phyloP scores from a whole-genome alignment of 768 basidiomycete genomes.

The Leccinum broughii region DNA sequence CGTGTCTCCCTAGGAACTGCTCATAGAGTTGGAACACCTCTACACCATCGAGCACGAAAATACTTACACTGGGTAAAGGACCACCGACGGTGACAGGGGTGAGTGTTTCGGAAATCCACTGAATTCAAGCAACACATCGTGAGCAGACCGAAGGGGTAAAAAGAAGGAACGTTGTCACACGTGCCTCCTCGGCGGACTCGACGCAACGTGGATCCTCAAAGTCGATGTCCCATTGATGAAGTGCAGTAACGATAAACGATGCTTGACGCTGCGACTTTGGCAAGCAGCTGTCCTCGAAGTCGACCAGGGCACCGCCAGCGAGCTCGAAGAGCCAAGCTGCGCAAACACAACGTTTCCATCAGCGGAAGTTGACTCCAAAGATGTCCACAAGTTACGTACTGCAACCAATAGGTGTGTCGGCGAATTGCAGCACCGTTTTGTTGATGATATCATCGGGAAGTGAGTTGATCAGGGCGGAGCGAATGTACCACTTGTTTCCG shows the following conservation, averaged over 20 bases:
- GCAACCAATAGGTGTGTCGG: constrained; percentile 85
- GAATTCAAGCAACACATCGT: constrained; percentile 8
- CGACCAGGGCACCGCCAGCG: constrained; percentile 75
- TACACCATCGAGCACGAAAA: constrained; percentile 18
- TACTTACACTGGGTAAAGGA: constrained; percentile 78
- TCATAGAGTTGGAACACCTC: constrained; percentile 21
- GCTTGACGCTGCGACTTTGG: constrained; percentile 80
- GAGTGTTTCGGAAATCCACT: constrained; percentile 83
- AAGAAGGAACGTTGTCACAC: constrained; percentile 12
- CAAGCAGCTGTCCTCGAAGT: constrained; percentile 71
- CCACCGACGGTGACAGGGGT: constrained; percentile 74
- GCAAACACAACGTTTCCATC: neutral
- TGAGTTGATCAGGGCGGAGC: constrained; percentile 78
- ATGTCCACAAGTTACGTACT: constrained; percentile 52
- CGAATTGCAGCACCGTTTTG: constrained; percentile 78
- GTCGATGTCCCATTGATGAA: constrained; percentile 92
- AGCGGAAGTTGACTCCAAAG: neutral
- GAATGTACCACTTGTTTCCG: constrained; percentile 89
- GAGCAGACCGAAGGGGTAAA: constrained; percentile 2
- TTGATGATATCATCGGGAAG: constrained; percentile 87
- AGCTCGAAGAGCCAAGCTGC: constrained; percentile 92
- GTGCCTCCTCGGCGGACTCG: constrained; percentile 76
- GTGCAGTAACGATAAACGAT: constrained; percentile 80
- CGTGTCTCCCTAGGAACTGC: constrained; percentile 77
- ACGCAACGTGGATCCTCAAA: constrained; percentile 80